Evolutionary conservation across 2,329 filamentous ascomycete species (phyloP).

Genomic region (Onygenales sp.): DNA sequence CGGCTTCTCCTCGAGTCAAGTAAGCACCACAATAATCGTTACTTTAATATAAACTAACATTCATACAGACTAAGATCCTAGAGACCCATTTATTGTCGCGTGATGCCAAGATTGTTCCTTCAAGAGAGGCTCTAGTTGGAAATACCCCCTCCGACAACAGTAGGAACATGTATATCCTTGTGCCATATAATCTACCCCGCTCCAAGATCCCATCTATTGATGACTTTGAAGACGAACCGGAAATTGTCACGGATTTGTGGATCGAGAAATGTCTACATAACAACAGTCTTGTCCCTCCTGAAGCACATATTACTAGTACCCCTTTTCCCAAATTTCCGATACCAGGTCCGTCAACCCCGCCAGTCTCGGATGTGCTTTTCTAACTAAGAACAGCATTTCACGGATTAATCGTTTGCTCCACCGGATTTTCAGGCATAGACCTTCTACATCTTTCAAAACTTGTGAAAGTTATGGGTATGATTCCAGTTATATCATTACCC

Average conservation of each 20-base stretch:
- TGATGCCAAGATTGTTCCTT: slow-evolving; percentile 30
- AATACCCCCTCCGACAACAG: slow-evolving; percentile 10
- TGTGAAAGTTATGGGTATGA: slow-evolving; percentile 57
- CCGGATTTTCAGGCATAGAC: slow-evolving; percentile 75
- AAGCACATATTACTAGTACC: slow-evolving; percentile 61
- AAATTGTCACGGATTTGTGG: slow-evolving; percentile 78
- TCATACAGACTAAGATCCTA: slow-evolving; percentile 25
- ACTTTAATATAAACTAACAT: not conserved
- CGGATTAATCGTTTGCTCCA: slow-evolving; percentile 64
- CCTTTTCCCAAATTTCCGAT: slow-evolving; percentile 67
- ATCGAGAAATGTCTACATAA: slow-evolving; percentile 78
- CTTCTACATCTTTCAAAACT: slow-evolving; percentile 74
- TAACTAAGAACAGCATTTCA: slow-evolving; percentile 46
- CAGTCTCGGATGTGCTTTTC: not conserved
- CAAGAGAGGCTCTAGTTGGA: slow-evolving; percentile 24
- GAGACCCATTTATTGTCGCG: slow-evolving; percentile 31
- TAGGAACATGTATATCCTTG: slow-evolving; percentile 28
- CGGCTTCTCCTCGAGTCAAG: slow-evolving; percentile 48
- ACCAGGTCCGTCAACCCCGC: slow-evolving; percentile 28
- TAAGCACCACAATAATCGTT: slow-evolving; percentile 27
- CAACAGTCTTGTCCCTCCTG: slow-evolving; percentile 61
- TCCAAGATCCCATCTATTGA: slow-evolving; percentile 28
- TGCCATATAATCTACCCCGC: slow-evolving; percentile 28
- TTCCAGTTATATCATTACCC: not conserved
- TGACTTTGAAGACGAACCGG: slow-evolving; percentile 33